Evolutionary conservation across 495 filamentous ascomycete species (phyloP), one percentile per base, ranked within the genome.

Genomic region (Podospora anserina): DNA sequence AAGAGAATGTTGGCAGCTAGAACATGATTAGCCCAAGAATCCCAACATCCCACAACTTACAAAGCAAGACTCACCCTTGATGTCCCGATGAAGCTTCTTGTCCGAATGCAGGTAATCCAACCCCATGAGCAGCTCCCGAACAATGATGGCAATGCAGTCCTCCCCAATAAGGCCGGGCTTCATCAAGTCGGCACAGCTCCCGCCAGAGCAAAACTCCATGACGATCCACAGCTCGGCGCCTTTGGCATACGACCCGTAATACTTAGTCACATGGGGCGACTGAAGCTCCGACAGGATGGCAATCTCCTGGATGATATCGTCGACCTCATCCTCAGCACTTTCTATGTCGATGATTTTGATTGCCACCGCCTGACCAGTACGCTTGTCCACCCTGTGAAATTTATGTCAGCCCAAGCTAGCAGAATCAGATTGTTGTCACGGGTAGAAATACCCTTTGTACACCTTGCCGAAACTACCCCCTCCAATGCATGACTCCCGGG

Each of bases 321-420:
- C 92, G 61, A 99, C 95, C 77, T 99, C 95, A 74, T 99, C 95
- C 79, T 97, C 95, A 74, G 93, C 95, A 77, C 92, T 95, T 78
- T 99, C 95, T 70, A 99, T 93, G 74, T 99, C 95, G 77, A 99
- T 97, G 69, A 97, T 85, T 76, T 97, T 99, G 81, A 96, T 97
- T 23, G 93, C 94, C 15, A 97, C 92, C 15, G 92, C 87, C 77
- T 93, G 88, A 59, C 92, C 93, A 15, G 90, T 94, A 3, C 89
- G 86, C 73, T 90, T 92, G 79, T 97, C 91, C 61, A 97, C 89
- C 27, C 92, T 96, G 64, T 32, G 0, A 20, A 11, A 16, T 16
- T 5, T 16, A 67, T 61, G 71, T 83, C 63, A 85, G 78, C 72
- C 19, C 23, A 28, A 63, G 15, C 23, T 27, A 70, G 34, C 34